Conservation (phyloP, 306 rosid species). For the Quercus berberidifolia region DNA sequence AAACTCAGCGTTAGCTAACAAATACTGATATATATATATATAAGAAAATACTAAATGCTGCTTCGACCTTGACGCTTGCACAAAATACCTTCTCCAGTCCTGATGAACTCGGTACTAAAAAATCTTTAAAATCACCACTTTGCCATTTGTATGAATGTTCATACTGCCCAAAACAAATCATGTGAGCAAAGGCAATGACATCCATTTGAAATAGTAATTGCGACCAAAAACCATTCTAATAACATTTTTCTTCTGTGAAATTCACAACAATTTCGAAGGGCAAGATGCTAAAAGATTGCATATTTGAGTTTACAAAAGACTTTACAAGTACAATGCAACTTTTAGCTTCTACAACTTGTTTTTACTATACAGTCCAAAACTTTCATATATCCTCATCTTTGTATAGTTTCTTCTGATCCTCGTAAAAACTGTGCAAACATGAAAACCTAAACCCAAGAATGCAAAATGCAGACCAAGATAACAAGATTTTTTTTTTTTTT, state of each 20-base stretch:
- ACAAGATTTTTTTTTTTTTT: not conserved
- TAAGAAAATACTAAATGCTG: too few relatives aligned
- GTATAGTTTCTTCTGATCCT: conserved; percentile 1
- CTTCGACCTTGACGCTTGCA: too few relatives aligned
- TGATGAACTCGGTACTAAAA: too few relatives aligned
- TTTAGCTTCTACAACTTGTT: conserved; percentile 1
- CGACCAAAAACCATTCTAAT: too few relatives aligned
- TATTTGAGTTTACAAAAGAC: conserved; percentile 7
- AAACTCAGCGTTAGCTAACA: too few relatives aligned
- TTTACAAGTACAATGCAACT: not conserved
- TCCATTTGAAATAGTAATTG: not conserved
- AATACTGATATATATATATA: too few relatives aligned
- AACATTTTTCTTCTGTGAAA: not conserved
- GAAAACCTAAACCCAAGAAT: not conserved
- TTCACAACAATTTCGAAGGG: not conserved
- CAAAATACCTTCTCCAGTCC: too few relatives aligned
- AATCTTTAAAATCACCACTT: too few relatives aligned
- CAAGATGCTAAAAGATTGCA: not conserved
- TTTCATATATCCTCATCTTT: not conserved
- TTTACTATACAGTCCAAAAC: conserved; percentile 6
- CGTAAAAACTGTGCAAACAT: conserved; percentile 23
- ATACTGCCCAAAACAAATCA: not conserved
- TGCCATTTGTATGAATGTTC: too few relatives aligned
- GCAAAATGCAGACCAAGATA: not conserved
- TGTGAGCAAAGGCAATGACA: not conserved